A percentile compares a stretch with the other conserved stretches of the same genome.
Evolutionary conservation across 177 flowering plant genomes (phyloP).

Genomic region (Vitis hybrid): DNA sequence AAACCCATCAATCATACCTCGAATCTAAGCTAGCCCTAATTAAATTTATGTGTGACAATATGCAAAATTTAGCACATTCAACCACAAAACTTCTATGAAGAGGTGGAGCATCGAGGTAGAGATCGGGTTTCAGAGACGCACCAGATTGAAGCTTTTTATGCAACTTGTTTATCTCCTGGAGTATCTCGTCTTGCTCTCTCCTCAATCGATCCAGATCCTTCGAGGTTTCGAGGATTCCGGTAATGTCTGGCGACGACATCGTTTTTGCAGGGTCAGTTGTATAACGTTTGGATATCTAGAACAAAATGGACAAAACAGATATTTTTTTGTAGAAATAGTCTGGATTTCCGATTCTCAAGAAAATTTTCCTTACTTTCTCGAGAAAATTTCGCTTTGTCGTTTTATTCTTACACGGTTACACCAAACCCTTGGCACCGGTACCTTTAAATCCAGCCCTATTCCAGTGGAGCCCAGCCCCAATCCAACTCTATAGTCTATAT

Average conservation of each 20-base stretch:
- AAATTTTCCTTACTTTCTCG: too few relatives aligned
- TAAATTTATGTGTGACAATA: background rate
- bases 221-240: constrained; percentile 47
- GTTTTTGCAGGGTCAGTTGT: background rate
- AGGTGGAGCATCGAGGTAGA: background rate
- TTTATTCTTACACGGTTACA: too few relatives aligned
- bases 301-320: too few relatives aligned
- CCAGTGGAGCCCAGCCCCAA: too few relatives aligned
- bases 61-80: too few relatives aligned
- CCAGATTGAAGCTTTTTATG: constrained; percentile 86
- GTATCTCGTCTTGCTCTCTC: constrained; percentile 73
- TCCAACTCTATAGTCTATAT: too few relatives aligned
- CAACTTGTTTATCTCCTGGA: constrained; percentile 80
- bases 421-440: too few relatives aligned
- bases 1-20: background rate
- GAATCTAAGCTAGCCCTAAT: background rate
- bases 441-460: too few relatives aligned
- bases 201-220: constrained; percentile 90
- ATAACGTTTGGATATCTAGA: too few relatives aligned
- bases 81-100: background rate
- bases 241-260: constrained; percentile 40
- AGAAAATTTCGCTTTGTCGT: too few relatives aligned
- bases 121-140: constrained; percentile 25
- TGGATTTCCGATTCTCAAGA: too few relatives aligned
- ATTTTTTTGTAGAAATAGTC: too few relatives aligned